Conservation (phyloP, 2,329 filamentous ascomycete species). For the Magnaporthiopsis rhizophila region DNA sequence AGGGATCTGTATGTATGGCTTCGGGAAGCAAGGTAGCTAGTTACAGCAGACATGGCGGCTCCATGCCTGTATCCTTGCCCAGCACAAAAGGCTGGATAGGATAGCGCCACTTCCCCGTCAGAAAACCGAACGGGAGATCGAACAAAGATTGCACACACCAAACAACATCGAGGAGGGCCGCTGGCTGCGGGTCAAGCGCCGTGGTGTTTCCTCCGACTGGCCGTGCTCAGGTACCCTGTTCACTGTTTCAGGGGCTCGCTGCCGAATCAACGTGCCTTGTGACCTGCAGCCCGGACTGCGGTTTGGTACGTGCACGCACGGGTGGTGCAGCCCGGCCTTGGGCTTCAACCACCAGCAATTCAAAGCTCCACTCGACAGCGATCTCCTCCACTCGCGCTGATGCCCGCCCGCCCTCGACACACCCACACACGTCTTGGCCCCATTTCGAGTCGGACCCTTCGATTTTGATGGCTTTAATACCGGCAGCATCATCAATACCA, state of each 20-base stretch:
- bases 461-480: constrained; percentile 4
- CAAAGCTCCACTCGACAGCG: not conserved
- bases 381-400: not conserved
- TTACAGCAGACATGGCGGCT: too few species aligned
- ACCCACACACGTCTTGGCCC: not conserved
- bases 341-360: not conserved
- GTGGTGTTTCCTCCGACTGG: not conserved
- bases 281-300: not conserved
- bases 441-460: not conserved
- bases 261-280: not conserved
- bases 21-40: not conserved
- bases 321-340: not conserved
- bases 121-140: too few species aligned
- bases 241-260: not conserved
- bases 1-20: not conserved
- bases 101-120: too few species aligned
- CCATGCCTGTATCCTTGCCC: not conserved
- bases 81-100: too few species aligned
- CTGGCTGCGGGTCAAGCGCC: too few species aligned
- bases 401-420: not conserved
- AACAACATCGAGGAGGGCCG: too few species aligned
- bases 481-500: constrained; percentile 1
- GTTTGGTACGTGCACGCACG: constrained; percentile 1
- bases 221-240: not conserved
- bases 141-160: too few species aligned